Conservation (phyloP, 2,329 filamentous ascomycete species). For the Metarhizium rileyi region DNA sequence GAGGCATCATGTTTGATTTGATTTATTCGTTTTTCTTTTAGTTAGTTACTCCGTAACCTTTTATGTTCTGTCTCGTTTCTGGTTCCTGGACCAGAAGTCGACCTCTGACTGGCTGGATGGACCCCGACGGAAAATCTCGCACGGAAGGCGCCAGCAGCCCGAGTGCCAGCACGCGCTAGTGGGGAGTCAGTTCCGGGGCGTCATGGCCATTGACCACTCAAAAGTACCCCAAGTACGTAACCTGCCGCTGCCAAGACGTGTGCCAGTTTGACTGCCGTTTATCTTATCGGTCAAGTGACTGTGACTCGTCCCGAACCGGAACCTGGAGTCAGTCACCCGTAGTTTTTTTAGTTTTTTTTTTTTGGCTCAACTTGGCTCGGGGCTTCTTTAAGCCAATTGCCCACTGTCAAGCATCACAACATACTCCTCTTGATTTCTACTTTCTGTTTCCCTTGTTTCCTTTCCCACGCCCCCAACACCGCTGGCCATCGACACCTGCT, state of each 20-base stretch:
- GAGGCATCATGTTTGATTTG: background rate
- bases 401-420: background rate
- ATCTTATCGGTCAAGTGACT: slow-evolving; percentile 11
- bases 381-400: slow-evolving; percentile 7
- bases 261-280: background rate
- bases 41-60: no score
- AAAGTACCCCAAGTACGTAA: background rate
- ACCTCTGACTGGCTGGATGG: no score
- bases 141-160: background rate
- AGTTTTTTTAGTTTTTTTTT: slow-evolving; percentile 19
- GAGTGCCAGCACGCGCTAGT: no score
- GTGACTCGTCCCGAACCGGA: slow-evolving; percentile 4
- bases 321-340: slow-evolving; percentile 5
- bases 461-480: background rate
- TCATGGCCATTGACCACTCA: no score
- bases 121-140: background rate
- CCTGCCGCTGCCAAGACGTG: background rate
- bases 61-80: background rate
- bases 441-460: slow-evolving; percentile 3
- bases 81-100: no score
- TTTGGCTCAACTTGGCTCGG: slow-evolving; percentile 10
- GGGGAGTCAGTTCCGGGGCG: no score
- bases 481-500: slow-evolving; percentile 10
- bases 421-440: slow-evolving; percentile 9
- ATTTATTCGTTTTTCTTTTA: background rate